Conservation (phyloP, 768 basidiomycete genomes). For the Tulasnella calospora region DNA sequence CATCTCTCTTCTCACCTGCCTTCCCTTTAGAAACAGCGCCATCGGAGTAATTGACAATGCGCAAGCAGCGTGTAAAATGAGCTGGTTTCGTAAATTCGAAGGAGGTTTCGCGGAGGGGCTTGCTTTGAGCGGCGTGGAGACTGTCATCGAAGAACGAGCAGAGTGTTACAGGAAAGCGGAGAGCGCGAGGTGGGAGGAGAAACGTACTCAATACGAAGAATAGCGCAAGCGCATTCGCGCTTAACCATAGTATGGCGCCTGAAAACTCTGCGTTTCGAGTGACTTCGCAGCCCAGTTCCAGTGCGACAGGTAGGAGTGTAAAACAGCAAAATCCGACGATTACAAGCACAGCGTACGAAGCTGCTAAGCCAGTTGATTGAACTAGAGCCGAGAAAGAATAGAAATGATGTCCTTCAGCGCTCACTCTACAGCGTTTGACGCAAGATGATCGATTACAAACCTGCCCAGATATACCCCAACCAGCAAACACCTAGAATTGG, state of each 20-base stretch:
- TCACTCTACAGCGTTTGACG: not conserved
- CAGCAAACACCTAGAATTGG: constrained; percentile 60
- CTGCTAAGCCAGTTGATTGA: constrained; percentile 50
- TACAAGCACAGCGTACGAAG: constrained; percentile 60
- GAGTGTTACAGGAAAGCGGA: not conserved
- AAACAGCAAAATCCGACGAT: constrained; percentile 63
- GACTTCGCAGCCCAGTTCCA: constrained; percentile 78
- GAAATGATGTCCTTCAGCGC: not conserved
- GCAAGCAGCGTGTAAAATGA: constrained; percentile 61
- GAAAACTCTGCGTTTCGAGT: constrained; percentile 76
- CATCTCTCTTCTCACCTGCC: constrained; percentile 55
- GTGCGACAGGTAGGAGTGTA: constrained; percentile 65
- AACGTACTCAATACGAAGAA: constrained; percentile 57
- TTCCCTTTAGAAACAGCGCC: constrained; percentile 53
- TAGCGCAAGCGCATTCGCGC: constrained; percentile 52
- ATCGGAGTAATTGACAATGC: constrained; percentile 41
- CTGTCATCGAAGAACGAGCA: constrained; percentile 38
- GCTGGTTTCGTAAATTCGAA: constrained; percentile 61
- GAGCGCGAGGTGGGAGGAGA: not conserved
- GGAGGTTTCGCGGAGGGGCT: constrained; percentile 59
- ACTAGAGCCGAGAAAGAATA: constrained; percentile 36
- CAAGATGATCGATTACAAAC: constrained; percentile 39
- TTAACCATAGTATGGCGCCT: constrained; percentile 69
- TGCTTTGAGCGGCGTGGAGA: constrained; percentile 63
- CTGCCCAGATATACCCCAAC: constrained; percentile 72